These are phyloP conservation scores for Thelonectria rubi DNA, from an alignment of 2,329 filamentous ascomycete genomes.

Conservation along the genomic window DNA sequence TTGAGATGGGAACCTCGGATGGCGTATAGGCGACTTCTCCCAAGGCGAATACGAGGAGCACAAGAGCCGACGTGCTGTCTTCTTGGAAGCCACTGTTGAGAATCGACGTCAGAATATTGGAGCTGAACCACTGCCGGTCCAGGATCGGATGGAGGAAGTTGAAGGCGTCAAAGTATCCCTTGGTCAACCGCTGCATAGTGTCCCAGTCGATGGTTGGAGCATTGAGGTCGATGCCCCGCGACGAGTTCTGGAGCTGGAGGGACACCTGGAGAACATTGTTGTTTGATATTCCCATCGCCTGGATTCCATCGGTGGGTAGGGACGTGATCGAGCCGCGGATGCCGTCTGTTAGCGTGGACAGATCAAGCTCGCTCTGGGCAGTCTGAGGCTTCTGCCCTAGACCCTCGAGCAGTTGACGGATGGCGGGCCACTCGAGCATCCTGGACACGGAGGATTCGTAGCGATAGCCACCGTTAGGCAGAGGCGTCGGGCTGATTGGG, in stretches of 20 bases:
- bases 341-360: constrained; percentile 32
- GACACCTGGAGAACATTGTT: constrained; percentile 34
- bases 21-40: constrained; percentile 66
- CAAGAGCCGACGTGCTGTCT: constrained; percentile 60
- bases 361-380: constrained; percentile 28
- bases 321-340: constrained; percentile 34
- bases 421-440: constrained; percentile 40
- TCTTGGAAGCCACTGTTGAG: constrained; percentile 57
- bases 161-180: constrained; percentile 67
- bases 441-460: constrained; percentile 41
- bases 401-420: constrained; percentile 40
- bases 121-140: constrained; percentile 63
- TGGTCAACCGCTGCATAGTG: constrained; percentile 59
- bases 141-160: constrained; percentile 68
- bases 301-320: constrained; percentile 38
- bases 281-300: constrained; percentile 28
- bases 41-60: constrained; percentile 66
- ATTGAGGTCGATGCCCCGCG: constrained; percentile 27
- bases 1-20: constrained; percentile 55
- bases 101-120: constrained; percentile 56
- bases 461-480: constrained; percentile 38
- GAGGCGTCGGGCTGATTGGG: constrained; percentile 32
- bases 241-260: constrained; percentile 32
- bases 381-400: constrained; percentile 38
- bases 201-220: constrained; percentile 54